Base-by-base conservation (phyloP, 306 rosid genomes). In the Comarum palustre region DNA sequence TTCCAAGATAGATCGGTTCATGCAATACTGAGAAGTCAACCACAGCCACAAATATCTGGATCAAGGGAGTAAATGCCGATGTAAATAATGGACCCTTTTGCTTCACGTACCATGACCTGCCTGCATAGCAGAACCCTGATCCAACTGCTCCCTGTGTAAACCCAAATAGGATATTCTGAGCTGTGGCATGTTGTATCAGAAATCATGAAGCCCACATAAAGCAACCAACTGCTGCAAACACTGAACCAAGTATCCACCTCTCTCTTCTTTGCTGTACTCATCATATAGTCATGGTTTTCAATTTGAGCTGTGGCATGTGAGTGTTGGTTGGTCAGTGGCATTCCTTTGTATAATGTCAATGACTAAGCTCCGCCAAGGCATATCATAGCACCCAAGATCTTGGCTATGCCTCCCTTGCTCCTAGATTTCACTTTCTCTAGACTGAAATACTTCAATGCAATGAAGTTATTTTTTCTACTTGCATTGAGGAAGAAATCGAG, bases 21-120 rank as follows among this genome's bases (percentile, higher is more conserved):
- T 91, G 87, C 22, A 91, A 76, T 80, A 86, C 62, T 19, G 78
- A 74, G 86, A 80, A 87, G 68, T 85, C 91, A 46, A 94, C 77
- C 39, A 88, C 24, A 3, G 97, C 92, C 45, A 87, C 91, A 82
- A 85, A 88, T 61, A 85, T 79, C 81, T 94, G 91, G 24, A 87
- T 66, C 77, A 80, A 79, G 58, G 98, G 97, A 14, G 90, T 86
- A 72, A 89, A 89, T 52, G 98, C 90, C 57, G 96, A 78, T 2
- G 98, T 89, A 69, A 89, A 91, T 68, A 94, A 88, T 62, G 98
- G 91, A 39, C 97, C 97, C 77, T 80, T 85, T 50, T 85, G 82
- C 51, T 88, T 91, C 73, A 94, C 89, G 76, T 95, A 89, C 98
- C 97, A 87, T 77, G 98, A 85, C 96, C 91, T 94, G 65, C 92